Evolutionary conservation across 2,329 filamentous ascomycete species (phyloP), one percentile per base, ranked within the genome.

Genomic region (Exophiala xenobiotica): DNA sequence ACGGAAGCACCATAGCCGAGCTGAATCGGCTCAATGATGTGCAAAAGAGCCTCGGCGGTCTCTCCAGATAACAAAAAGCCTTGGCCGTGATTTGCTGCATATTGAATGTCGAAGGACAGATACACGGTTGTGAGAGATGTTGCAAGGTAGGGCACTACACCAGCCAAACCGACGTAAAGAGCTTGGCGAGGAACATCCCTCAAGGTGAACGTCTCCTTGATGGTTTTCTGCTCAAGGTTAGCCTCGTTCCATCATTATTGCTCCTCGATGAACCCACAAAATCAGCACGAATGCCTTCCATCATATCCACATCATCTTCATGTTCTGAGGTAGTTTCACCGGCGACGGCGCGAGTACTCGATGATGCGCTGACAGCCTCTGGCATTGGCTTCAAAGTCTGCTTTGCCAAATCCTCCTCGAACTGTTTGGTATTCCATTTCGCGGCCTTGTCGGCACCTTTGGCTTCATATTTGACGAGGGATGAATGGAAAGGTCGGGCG

Each of bases 1-100:
- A 86, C 83, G 51, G 95, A 83, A 41, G 91, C 92, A 49, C 92
- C 91, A 63, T 95, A 96, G 53, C 90, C 91, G 48, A 96, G 80
- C 70, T 96, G 92, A 46, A 96, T 73, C 9, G 90, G 90, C 72
- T 96, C 90, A 23, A 96, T 76, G 12, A 90, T 68, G 59, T 85
- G 79, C 7, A 96, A 78, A 49, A 90, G 75, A 19, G 87, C 73
- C 54, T 84, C 81, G 2, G 90, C 90, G 2, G 81, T 86, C 43
- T 90, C 81, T 43, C 83, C 83, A 58, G 75, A 81, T 65, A 93
- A 79, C 37, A 90, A 66, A 44, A 86, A 74, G 22, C 81, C 78
- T 11, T 78, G 75, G 24, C 87, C 88, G 6, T 75, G 73, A 12
- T 74, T 72, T 1, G 80, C 78, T 1, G 81, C 74, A 55, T 86